Base-by-base conservation (phyloP, 2,329 filamentous ascomycete genomes). In the Byssoonygena ceratinophila region DNA sequence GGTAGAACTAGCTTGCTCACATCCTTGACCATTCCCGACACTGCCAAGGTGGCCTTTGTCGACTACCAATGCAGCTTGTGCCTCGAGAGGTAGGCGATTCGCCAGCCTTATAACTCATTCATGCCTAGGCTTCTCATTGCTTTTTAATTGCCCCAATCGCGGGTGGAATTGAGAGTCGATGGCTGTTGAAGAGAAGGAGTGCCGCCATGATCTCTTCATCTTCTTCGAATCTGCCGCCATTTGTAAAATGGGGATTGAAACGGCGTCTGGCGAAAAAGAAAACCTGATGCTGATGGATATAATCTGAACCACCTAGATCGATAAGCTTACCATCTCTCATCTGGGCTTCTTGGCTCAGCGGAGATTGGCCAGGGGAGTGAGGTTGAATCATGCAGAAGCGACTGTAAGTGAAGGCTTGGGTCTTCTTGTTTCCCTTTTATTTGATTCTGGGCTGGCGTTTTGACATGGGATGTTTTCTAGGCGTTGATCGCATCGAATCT, bases 291-390 rank as follows among this genome's bases (percentile, higher is more conserved):
- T 54, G 27, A 54, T 31, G 4, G 54, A 29, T 29, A 29, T 29
- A 16, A 18, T 43, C 16, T 40, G 31, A 14, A 55, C 2, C 22
- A 5, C 25, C 34, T 49, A 97, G 91, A 78, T 97, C 65, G 91
- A 97, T 77, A 97, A 97, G 81, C 87, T 97, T 71, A 79, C 85
- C 67, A 91, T 94, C 66, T 87, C 89, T 51, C 88, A 96, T 71
- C 75, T 94, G 56, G 91, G 91, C 61, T 78, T 85, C 59, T 78
- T 96, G 46, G 91, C 91, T 51, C 91, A 97, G 74, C 80, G 84
- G 58, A 81, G 91, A 55, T 81, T 97, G 59, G 91, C 91, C 29
- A 77, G 91, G 62, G 91, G 91, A 48, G 82, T 96, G 51, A 85
- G 83, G 66, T 74, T 97, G 61, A 97, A 97, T 66, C 88, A 95